phyloP scores from a whole-genome alignment of 352 stramenopile species.

The Pythium monospermum region DNA sequence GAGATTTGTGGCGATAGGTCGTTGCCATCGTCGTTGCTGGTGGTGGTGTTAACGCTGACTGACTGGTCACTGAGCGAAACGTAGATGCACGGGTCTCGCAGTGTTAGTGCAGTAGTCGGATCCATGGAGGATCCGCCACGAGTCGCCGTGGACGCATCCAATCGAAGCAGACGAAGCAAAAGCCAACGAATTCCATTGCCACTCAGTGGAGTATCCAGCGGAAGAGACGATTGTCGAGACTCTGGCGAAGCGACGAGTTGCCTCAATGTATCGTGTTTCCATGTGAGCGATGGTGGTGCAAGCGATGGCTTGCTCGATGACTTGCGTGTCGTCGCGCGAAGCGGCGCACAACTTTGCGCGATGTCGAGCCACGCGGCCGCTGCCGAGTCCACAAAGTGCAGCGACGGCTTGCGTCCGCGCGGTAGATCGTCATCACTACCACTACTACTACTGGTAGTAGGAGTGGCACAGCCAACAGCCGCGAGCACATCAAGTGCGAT shows the following conservation, averaged over 20 bases:
- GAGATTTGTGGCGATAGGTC: too few species aligned
- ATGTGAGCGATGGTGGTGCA: neutral
- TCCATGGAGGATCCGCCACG: too few species aligned
- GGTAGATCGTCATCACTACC: neutral
- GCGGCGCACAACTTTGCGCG: neutral
- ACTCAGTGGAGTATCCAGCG: slow-evolving; percentile 2
- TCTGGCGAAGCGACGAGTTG: neutral
- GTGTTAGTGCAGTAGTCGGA: neutral
- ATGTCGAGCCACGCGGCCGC: slow-evolving; percentile 4
- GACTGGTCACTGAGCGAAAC: neutral
- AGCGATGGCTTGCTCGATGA: neutral
- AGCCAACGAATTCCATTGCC: slow-evolving; percentile 4
- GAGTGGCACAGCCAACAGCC: neutral
- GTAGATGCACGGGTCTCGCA: slow-evolving; percentile 5
- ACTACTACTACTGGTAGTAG: too few species aligned
- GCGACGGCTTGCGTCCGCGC: neutral
- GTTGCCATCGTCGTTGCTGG: neutral
- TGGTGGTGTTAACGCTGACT: neutral
- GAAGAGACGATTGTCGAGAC: neutral
- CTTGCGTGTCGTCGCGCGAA: neutral
- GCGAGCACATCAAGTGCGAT: slow-evolving; percentile 7
- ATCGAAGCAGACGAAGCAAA: neutral
- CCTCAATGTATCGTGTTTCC: neutral
- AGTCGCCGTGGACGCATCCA: neutral
- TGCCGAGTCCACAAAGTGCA: slow-evolving; percentile 15